Base-by-base conservation (phyloP, 495 filamentous ascomycete genomes). In the Daldinia loculata region DNA sequence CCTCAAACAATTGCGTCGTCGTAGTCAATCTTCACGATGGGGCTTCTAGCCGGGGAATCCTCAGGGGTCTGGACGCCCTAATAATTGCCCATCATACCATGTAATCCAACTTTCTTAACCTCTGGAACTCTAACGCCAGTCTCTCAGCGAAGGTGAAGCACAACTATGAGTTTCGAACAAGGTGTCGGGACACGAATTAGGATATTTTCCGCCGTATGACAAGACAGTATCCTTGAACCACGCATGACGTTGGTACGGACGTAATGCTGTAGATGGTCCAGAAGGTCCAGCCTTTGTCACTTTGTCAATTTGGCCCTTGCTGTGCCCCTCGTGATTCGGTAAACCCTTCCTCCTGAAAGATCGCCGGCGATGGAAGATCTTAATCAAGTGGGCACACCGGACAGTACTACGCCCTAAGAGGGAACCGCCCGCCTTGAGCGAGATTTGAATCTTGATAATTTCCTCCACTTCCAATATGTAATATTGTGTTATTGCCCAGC, bases 361-460 rank as follows among this genome's bases (percentile, higher is more conserved):
- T 73, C 66, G 62, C 61, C 70, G 50, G 41, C 58, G 70, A 72
- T 63, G 62, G 70, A 73, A 69, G 70, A 73, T 73, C 70, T 73
- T 22, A 73, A 73, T 73, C 45, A 69, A 73, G 70, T 73, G 70
- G 66, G 52, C 66, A 72, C 70, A 72, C 70, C 51, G 45, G 61
- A 55, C 36, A 56, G 22, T 61, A 50, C 30, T 59, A 68, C 60
- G 69, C 60, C 48, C 38, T 24, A 56, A 34, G 12, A 59, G 34
- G 19, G 15, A 30, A 66, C 2, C 29, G 27, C 29, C 64, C 55
- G 48, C 29, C 56, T 30, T 50, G 52, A 51, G 60, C 48, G 43
- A 64, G 64, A 68, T 68, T 67, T 62, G 55, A 66, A 72, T 72
- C 59, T 68, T 61, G 69, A 67, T 68, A 61, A 53, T 56, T 57